These are phyloP conservation scores for Nothophytophthora sp. DNA, from an alignment of 352 stramenopile species.

Conservation along the genomic window DNA sequence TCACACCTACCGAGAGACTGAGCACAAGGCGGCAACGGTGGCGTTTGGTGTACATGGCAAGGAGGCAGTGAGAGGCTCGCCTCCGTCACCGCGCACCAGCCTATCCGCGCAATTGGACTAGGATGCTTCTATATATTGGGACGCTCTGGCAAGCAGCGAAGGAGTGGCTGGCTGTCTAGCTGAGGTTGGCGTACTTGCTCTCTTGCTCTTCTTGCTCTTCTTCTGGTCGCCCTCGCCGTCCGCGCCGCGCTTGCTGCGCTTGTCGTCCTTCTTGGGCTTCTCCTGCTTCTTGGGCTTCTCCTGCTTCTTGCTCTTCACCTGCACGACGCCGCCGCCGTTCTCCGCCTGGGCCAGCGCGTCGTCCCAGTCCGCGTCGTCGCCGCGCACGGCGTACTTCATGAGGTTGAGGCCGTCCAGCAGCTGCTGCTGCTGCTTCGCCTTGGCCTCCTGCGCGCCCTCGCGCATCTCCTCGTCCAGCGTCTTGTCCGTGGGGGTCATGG, in stretches of 20 bases:
- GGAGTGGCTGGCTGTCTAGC: conserved; percentile 24
- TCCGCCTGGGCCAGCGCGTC: conserved; percentile 49
- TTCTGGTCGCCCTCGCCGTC: conserved; percentile 48
- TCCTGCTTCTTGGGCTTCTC: conserved; percentile 82
- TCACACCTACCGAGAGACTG: not conserved
- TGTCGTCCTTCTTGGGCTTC: conserved; percentile 49
- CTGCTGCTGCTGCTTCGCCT: conserved; percentile 82
- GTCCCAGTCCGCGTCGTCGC: conserved; percentile 94
- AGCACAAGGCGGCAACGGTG: not conserved
- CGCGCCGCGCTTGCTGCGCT: conserved; percentile 33
- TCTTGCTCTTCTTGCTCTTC: conserved; percentile 72
- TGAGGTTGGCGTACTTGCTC: conserved; percentile 80
- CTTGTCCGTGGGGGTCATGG: conserved; percentile 82
- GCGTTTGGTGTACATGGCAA: no score
- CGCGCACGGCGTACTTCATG: conserved; percentile 96
- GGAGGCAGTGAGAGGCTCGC: no score
- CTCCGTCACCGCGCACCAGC: no score
- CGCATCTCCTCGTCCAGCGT: conserved; percentile 81
- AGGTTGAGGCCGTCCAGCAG: conserved; percentile 90
- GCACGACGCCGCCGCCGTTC: conserved; percentile 47
- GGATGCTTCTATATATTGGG: conserved; percentile 25
- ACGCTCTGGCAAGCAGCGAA: conserved; percentile 3
- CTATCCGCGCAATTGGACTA: not conserved
- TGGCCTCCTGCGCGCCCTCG: conserved; percentile 74
- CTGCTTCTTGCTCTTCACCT: conserved; percentile 89